Evolutionary conservation across 768 basidiomycete genomes (phyloP).

Genomic region (Rhodotorula taiwanensis): DNA sequence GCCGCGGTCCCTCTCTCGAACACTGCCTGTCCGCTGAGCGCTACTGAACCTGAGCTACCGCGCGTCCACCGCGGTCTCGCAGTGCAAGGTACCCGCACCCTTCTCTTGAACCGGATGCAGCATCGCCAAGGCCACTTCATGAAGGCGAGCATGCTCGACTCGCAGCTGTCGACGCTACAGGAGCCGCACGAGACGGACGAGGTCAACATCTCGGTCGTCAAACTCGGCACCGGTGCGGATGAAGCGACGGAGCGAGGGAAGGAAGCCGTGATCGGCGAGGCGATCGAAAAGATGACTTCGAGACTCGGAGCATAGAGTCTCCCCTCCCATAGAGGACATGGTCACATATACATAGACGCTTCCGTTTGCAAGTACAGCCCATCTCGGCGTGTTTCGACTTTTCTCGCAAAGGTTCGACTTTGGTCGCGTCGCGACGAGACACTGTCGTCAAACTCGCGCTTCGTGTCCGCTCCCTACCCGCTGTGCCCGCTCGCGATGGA

Average conservation of each 20-base stretch:
- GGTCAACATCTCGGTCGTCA: constrained; percentile 26
- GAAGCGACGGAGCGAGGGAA: constrained; percentile 23
- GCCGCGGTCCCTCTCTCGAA: no score
- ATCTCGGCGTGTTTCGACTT: not conserved
- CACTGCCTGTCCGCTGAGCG: no score
- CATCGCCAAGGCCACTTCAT: constrained; percentile 69
- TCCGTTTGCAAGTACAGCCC: no score
- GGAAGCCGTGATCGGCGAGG: constrained; percentile 14
- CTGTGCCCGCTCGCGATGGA: not conserved
- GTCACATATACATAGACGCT: not conserved
- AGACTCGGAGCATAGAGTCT: not conserved
- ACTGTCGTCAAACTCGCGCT: no score
- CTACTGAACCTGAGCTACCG: not conserved
- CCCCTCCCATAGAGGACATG: no score
- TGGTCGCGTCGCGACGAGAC: constrained; percentile 3
- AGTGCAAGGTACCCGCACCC: constrained; percentile 56
- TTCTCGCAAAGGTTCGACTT: no score
- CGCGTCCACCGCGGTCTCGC: not conserved
- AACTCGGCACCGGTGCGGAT: constrained; percentile 17
- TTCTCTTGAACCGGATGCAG: constrained; percentile 60
- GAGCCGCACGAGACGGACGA: constrained; percentile 49
- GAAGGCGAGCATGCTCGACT: constrained; percentile 73
- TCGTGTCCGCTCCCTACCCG: no score
- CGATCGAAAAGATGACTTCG: not conserved
- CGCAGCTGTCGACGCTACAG: constrained; percentile 67